Base-by-base conservation (phyloP, 2,329 filamentous ascomycete genomes). In the Fusarium coffeatum region DNA sequence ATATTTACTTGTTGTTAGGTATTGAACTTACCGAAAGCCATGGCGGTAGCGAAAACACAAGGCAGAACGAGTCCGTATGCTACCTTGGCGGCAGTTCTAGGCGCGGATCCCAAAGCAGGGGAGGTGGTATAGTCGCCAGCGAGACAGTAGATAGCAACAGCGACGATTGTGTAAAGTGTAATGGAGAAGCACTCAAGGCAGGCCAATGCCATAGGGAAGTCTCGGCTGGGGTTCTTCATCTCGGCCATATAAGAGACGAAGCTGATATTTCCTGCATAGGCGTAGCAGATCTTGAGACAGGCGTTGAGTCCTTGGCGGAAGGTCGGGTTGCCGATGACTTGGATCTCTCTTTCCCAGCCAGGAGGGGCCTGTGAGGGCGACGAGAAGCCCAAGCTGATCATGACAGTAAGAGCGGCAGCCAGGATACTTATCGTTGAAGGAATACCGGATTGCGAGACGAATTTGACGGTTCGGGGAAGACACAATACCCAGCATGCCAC, bases 391-490 rank as follows among this genome's bases (percentile, higher is more conserved):
- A 78, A 20, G 20, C 73, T 71, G n/a, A 77, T 76, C 69, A 78
- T 78, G 20, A 76, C 74, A 18, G 75, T 67, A 8, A 78, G 66
- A 3, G 77, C 74, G 0, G 76, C 73, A 6, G 69, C 58, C 8
- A 78, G 10, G 20, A 78, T 76, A 27, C 69, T 72, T 18, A 78
- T 55, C 1, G 75, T 77, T 0, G 75, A 75, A 0, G 75, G 75
- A 2, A 76, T 75, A 18, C 74, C 75, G 5, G 73, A 74, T 22
- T 75, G 73, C 7, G 64, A 62, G 8, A 71, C 63, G 8, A 77
- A 73, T 55, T 73, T 82, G 78, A 92, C 91, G 0, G 89, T 92
- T 49, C 90, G 83, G 0, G 90, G 90, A 11, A 92, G 81, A 2
- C 89, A 91, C 65, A 86, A 87, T 12, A 87, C 62, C 75, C 85